Base-by-base conservation (phyloP, 1,284 basidiomycete species). In the Rhodofomes roseus region DNA sequence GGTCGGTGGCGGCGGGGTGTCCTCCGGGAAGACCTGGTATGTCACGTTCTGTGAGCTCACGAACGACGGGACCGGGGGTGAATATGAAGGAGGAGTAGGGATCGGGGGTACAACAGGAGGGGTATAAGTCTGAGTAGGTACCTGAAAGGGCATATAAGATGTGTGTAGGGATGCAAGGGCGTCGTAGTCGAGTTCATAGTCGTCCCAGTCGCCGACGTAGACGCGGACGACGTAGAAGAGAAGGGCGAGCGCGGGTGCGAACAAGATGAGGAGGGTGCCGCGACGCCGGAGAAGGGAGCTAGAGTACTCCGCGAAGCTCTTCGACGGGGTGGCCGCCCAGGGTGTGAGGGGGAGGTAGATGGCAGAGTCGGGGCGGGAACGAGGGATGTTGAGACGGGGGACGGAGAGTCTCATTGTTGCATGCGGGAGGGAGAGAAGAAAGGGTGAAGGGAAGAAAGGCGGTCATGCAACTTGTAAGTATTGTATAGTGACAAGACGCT, bases 21-120 rank as follows among this genome's bases (percentile, higher is more conserved):
- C 50, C 50, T 52, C 50, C 8, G 50, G 58, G 2, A 61, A 61
- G 20, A 64, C 62, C n/a, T 62, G 65, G 55, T 71, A 68, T 22
- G 63, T 56, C 12, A 64, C 39, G 39, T 43, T 31, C 22, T 39
- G 39, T 20, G 52, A 50, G n/a, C 9, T 25, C 4, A 40, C 56
- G 40, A 41, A 31, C 11, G 60, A 60, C 14, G 61, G 61, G 20
- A 62, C 50, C 46, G 20, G 60, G 62, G 23, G 63, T 59, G 37
- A 60, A 43, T 23, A 59, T 25, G 37, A 61, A 59, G 54, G 67
- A 25, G 54, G 69, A 57, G 22, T 62, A 62, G 29, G 65, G 56
- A 25, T 16, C 16, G 37, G 9, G 14, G 4, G 64, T 62, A 31
- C 62, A 61, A 9, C 6, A 27, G 20, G 2, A 27, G 9, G 43